Percentiles rank a stretch among this genome's conserved stretches.
Conservation (phyloP, 345 rosid genomes). For the Eucalyptus caleyi region DNA sequence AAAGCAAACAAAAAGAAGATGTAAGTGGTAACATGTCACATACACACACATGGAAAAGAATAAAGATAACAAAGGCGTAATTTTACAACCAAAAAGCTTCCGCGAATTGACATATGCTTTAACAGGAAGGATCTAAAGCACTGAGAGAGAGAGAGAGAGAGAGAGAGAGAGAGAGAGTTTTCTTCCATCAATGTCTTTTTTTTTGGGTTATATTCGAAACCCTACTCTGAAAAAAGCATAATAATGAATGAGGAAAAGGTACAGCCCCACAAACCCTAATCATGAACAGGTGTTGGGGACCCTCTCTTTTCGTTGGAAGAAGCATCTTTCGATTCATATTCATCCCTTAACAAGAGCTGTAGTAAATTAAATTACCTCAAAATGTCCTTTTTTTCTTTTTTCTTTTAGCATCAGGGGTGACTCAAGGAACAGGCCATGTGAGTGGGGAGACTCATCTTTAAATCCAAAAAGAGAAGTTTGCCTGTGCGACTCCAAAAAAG, state of each 20-base stretch:
- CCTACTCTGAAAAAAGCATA: neutral
- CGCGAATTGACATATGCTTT: slow-evolving; percentile 1
- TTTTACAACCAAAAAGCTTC: slow-evolving; percentile 1
- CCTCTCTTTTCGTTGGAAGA: neutral
- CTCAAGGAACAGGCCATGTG: slow-evolving; percentile 14
- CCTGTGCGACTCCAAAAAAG: neutral
- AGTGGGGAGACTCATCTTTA: slow-evolving; percentile 3
- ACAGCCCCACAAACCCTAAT: slow-evolving; percentile 6
- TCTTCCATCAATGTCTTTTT: neutral
- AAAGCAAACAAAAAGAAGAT: neutral
- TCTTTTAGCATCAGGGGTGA: neutral
- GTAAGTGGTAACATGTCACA: slow-evolving; percentile 7
- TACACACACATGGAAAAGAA: neutral
- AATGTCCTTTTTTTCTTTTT: neutral
- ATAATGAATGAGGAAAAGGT: neutral
- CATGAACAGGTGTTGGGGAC: neutral
- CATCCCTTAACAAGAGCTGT: neutral
- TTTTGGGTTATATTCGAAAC: neutral
- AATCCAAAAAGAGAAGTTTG: slow-evolving; percentile 7
- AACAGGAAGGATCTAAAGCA: neutral
- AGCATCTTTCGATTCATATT: neutral
- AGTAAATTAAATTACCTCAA: neutral
- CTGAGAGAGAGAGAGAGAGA: neutral
- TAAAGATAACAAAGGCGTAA: neutral
- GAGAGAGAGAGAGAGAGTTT: neutral